Base-by-base conservation (phyloP, 805 yeast species). In the Sungouiozyma intestinalis region DNA sequence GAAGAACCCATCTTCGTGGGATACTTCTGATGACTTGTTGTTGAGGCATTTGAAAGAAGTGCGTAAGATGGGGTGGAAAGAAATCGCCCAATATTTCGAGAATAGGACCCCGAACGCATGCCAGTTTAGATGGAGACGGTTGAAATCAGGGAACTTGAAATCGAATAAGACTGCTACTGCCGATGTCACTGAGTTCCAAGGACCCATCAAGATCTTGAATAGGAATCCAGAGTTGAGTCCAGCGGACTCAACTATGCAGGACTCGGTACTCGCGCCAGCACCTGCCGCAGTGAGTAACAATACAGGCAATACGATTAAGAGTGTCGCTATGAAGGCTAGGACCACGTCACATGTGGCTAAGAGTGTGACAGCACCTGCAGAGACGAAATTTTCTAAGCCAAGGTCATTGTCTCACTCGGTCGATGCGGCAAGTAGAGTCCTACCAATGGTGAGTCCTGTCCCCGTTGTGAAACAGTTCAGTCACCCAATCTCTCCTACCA, bases 81-180 rank as follows among this genome's bases (percentile, higher is more conserved):
- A 85, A 50, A 85, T 85, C 40, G 80, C 92, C 1, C 71, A 79
- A 29, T 83, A 81, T 54, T 85, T 85, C 60, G 72, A 76, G 35
- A 81, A 81, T 58, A 67, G 95, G 56, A 85, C 95, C 2, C 87
- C 94, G 32, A 85, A 84, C 57, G 94, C 94, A 2, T 84, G 94
- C 53, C 94, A 84, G 63, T 84, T 84, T 57, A 74, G 95, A 51
- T 85, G 95, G 95, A 73, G 95, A 59, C 64, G 95, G 48, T 64
- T 79, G 38, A 74, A 66, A 47, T 65, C 70, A 1, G 72, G 72
- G 1, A 61, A 65, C 18, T 48, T 68, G 40, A 67, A 68, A 45
- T 52, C 57, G 15, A 58, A 56, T 38, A 57, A 52, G 35, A 54
- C 61, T 3, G 62, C 62, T 4, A 33, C 45, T 9, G 39, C 49